Percentiles rank a stretch among this genome's conserved stretches.
phyloP scores from a whole-genome alignment of 306 rosid genomes.

The Ceratonia siliqua region DNA sequence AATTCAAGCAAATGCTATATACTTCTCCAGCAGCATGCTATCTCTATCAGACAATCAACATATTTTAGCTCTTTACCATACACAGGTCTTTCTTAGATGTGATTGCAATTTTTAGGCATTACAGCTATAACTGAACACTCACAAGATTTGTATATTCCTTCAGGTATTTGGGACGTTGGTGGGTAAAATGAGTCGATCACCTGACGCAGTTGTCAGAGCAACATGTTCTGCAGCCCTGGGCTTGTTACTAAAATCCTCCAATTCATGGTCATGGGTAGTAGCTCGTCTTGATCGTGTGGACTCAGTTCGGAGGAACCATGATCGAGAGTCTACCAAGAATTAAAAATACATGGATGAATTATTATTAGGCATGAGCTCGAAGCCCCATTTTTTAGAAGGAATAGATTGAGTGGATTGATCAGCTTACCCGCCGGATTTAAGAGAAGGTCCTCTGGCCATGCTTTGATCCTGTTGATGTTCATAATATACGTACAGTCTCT shows the following conservation, averaged over 20 bases:
- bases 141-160: slow-evolving; percentile 27
- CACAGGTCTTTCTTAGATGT: slow-evolving; percentile 58
- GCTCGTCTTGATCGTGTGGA: slow-evolving; percentile 57
- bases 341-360: slow-evolving; percentile 2
- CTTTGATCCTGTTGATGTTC: not conserved
- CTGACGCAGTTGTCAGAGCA: slow-evolving; percentile 86
- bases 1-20: slow-evolving; percentile 93
- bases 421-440: not conserved
- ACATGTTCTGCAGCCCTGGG: slow-evolving; percentile 85
- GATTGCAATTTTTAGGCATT: slow-evolving; percentile 23
- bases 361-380: slow-evolving; percentile 24
- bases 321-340: slow-evolving; percentile 31
- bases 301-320: slow-evolving; percentile 43
- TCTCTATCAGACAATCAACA: slow-evolving; percentile 73
- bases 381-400: not conserved
- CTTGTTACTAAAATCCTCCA: slow-evolving; percentile 73
- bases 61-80: slow-evolving; percentile 65
- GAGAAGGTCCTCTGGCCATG: not conserved
- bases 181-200: slow-evolving; percentile 75
- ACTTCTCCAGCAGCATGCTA: slow-evolving; percentile 84
- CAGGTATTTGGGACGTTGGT: slow-evolving; percentile 80
- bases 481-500: slow-evolving; percentile 24
- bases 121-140: slow-evolving; percentile 25
- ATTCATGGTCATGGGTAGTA: slow-evolving; percentile 61
- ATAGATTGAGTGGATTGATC: not conserved